These are phyloP conservation scores for Wallacemonas sp. DNA, from an alignment of 208 protist genomes.

Conservation along the genomic window DNA sequence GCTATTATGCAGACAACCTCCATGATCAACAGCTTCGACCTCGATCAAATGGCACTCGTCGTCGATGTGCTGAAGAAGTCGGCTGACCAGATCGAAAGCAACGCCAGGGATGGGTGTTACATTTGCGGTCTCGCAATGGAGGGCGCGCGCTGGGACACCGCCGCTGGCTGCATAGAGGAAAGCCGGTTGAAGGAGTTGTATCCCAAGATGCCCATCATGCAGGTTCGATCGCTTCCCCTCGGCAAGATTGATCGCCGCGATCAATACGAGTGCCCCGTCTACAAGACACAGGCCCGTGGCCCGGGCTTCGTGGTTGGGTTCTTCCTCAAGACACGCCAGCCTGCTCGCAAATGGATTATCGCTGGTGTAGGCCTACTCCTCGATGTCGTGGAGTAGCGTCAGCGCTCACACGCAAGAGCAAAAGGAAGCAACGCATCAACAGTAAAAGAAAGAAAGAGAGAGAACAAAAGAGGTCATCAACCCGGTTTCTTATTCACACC, in stretches of 20 bases:
- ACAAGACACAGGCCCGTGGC: constrained; percentile 95
- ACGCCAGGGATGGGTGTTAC: constrained; percentile 97
- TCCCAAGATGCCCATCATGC: constrained; percentile 95
- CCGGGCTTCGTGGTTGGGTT: constrained; percentile 96
- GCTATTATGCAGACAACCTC: constrained; percentile 98
- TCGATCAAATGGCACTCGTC: constrained; percentile 96
- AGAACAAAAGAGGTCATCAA: no score
- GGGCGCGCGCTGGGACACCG: constrained; percentile 96
- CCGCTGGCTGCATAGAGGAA: constrained; percentile 89
- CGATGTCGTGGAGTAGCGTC: constrained; percentile 94
- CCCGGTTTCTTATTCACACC: no score
- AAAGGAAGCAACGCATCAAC: no score
- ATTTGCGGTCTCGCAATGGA: constrained; percentile 97
- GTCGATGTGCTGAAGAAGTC: constrained; percentile 97
- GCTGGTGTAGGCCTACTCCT: constrained; percentile 96
- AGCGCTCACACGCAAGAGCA: no score
- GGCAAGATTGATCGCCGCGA: constrained; percentile 93
- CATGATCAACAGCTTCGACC: constrained; percentile 96
- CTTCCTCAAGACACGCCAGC: constrained; percentile 95
- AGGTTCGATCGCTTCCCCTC: constrained; percentile 89
- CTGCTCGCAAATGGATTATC: constrained; percentile 96
- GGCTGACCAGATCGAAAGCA: constrained; percentile 92
- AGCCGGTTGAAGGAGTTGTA: constrained; percentile 94
- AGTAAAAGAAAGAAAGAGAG: no score
- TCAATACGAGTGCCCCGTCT: constrained; percentile 98